Conservation (phyloP, 257 asterid genomes). For the Salvia hispanica region DNA sequence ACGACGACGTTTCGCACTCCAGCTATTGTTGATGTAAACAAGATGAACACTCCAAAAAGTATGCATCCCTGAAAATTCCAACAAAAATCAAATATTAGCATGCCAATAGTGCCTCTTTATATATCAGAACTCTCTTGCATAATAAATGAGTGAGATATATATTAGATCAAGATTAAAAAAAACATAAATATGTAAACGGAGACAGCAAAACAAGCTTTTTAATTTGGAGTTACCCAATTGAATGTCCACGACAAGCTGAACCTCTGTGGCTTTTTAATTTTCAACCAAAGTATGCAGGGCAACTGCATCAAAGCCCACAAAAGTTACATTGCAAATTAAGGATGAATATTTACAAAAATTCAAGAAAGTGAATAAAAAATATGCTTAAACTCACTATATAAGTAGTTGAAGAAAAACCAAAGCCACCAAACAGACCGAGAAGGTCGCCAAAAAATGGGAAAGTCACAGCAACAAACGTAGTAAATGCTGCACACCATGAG, state of each 20-base stretch:
- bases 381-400: slow-evolving; percentile 61
- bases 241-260: slow-evolving; percentile 75
- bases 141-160: not conserved
- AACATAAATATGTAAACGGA: not conserved
- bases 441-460: slow-evolving; percentile 97
- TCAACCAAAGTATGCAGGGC: slow-evolving; percentile 81
- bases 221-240: slow-evolving; percentile 71
- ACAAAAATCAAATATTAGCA: not conserved
- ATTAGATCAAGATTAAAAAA: not conserved
- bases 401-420: slow-evolving; percentile 90
- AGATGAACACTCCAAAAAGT: slow-evolving; percentile 52
- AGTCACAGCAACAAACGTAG: slow-evolving; percentile 70
- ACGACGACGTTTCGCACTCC: slow-evolving; percentile 72
- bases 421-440: slow-evolving; percentile 91
- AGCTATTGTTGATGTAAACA: slow-evolving; percentile 77
- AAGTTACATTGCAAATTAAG: not conserved
- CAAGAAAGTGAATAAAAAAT: not conserved
- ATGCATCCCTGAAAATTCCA: slow-evolving; percentile 53
- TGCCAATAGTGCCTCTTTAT: not conserved
- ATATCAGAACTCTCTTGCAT: too few relatives aligned
- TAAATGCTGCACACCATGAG: slow-evolving; percentile 56
- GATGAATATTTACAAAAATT: not conserved
- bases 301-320: slow-evolving; percentile 46
- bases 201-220: too few relatives aligned
- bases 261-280: slow-evolving; percentile 61